Evolutionary conservation across 177 flowering plant genomes (phyloP).

Genomic region (Vitis hybrid): DNA sequence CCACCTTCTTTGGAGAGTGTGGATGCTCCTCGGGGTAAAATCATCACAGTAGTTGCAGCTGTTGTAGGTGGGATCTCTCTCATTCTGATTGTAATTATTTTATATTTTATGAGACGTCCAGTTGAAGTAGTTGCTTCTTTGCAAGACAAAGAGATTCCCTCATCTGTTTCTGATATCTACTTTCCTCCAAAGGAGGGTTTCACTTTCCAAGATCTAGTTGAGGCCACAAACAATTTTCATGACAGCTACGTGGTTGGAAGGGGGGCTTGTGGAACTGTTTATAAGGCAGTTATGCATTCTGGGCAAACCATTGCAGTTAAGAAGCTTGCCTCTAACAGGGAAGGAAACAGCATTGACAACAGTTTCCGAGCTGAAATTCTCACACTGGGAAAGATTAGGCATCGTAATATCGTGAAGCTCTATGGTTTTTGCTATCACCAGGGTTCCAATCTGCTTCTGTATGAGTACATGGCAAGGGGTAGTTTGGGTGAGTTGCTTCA

Average conservation of each 20-base stretch:
- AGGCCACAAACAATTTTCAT: conserved; percentile 34
- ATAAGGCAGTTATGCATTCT: conserved; percentile 30
- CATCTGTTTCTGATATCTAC: conserved; percentile 25
- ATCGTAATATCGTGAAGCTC: conserved; percentile 57
- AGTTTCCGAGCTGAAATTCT: conserved; percentile 59
- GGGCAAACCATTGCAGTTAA: conserved; percentile 38
- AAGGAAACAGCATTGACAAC: conserved; percentile 33
- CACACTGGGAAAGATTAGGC: conserved; percentile 55
- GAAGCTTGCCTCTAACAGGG: conserved; percentile 30
- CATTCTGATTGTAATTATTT: conserved; percentile 21
- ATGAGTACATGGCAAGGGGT: conserved; percentile 61
- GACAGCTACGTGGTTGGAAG: conserved; percentile 36
- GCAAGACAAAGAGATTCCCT: conserved; percentile 22
- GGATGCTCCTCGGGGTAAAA: conserved; percentile 21
- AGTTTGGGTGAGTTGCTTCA: conserved; percentile 65
- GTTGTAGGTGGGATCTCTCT: conserved; percentile 31
- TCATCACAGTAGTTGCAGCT: conserved; percentile 17
- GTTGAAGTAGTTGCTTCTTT: conserved; percentile 10
- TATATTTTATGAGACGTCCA: conserved; percentile 27
- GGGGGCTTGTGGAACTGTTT: conserved; percentile 46
- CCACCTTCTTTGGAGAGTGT: background rate
- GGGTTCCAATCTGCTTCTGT: conserved; percentile 51
- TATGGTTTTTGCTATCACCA: conserved; percentile 52
- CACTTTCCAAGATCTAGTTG: conserved; percentile 34
- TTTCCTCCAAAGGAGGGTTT: conserved; percentile 36